These are phyloP conservation scores for Schwanniomyces yamadae DNA, from an alignment of 805 yeast genomes.

Conservation along the genomic window DNA sequence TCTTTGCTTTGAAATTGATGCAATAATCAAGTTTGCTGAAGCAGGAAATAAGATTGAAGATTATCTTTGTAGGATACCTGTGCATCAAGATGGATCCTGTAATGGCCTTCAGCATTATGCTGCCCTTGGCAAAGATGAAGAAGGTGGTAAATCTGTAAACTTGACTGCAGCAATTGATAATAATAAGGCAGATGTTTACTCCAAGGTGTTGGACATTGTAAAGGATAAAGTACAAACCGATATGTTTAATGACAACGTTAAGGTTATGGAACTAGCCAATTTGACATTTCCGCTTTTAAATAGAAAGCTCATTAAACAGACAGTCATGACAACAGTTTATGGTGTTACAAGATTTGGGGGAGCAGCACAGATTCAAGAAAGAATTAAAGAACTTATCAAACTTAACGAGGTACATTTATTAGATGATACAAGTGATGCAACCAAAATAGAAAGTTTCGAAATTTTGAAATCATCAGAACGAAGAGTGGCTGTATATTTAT, in stretches of 20 bases:
- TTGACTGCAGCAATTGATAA: conserved; percentile 19
- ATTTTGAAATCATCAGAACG: neutral
- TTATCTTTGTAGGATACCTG: conserved; percentile 31
- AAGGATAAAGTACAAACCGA: conserved; percentile 10
- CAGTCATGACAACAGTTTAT: conserved; percentile 47
- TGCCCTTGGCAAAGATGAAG: conserved; percentile 37
- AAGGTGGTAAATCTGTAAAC: conserved; percentile 42
- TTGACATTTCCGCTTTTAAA: conserved; percentile 17
- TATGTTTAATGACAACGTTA: neutral
- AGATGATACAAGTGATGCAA: neutral
- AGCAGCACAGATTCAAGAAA: conserved; percentile 25
- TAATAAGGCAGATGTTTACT: conserved; percentile 32
- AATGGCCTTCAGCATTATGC: conserved; percentile 49
- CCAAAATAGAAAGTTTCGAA: neutral
- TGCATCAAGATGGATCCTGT: conserved; percentile 46
- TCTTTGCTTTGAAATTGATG: conserved; percentile 30
- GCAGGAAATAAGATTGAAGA: conserved; percentile 18
- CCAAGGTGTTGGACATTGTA: conserved; percentile 29
- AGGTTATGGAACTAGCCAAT: conserved; percentile 11
- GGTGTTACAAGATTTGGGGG: conserved; percentile 44
- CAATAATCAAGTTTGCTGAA: conserved; percentile 14
- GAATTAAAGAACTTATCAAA: conserved; percentile 21
- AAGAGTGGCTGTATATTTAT: conserved; percentile 15
- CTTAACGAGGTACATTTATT: conserved; percentile 2
- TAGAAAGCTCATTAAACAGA: conserved; percentile 39